A percentile compares a stretch with the other conserved stretches of the same genome.
phyloP scores from a whole-genome alignment of 331 rosid species.

The Dryas integrifolia region DNA sequence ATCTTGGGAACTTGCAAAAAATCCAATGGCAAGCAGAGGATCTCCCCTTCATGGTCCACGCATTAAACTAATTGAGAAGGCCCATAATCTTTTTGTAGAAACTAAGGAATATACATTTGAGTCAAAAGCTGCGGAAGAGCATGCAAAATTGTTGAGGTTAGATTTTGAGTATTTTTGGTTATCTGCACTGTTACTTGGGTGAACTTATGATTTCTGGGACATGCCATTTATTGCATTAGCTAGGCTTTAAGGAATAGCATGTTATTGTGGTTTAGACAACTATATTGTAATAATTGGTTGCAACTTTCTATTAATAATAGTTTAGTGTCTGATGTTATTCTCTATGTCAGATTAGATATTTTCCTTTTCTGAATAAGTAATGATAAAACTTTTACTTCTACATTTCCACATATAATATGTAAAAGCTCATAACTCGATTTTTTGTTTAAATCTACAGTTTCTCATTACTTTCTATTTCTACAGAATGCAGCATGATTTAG shows the following conservation, averaged over 20 bases:
- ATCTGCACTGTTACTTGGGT: conserved; percentile 1
- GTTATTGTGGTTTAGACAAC: conserved; percentile 14
- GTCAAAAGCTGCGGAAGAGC: conserved; percentile 96
- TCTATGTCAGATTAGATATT: neutral
- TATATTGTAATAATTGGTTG: conserved; percentile 5
- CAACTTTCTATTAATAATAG: neutral
- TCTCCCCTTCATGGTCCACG: conserved; percentile 97
- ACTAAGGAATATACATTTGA: conserved; percentile 89
- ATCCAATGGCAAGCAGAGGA: conserved; percentile 97
- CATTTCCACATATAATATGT: neutral
- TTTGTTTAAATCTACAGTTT: neutral
- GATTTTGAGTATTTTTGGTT: conserved; percentile 28
- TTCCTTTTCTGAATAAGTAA: neutral
- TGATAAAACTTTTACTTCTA: neutral
- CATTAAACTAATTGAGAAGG: conserved; percentile 76
- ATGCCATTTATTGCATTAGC: conserved; percentile 6
- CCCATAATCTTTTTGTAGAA: conserved; percentile 69
- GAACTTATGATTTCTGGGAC: conserved; percentile 14
- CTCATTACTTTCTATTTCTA: conserved; percentile 23
- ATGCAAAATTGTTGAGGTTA: conserved; percentile 82
- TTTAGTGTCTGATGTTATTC: neutral
- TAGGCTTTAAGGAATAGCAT: conserved; percentile 16
- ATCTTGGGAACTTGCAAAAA: conserved; percentile 83
- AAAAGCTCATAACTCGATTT: neutral
- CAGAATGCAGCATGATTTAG: conserved; percentile 91